Evolutionary conservation across 768 basidiomycete species (phyloP).

Genomic region (Tylopilus balloui): DNA sequence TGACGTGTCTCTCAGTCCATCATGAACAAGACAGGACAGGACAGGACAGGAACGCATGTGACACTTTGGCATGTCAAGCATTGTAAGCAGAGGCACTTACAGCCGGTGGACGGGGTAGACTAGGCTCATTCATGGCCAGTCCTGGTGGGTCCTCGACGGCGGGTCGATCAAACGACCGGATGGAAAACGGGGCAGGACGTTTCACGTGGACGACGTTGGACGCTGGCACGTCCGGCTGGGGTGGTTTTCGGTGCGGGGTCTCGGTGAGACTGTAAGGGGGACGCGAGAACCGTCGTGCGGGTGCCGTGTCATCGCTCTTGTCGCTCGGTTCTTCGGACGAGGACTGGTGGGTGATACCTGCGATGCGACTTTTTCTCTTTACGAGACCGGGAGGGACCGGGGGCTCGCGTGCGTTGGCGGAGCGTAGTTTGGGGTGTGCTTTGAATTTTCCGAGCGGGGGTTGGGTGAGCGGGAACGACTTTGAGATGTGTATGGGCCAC

Average conservation of each 20-base stretch:
- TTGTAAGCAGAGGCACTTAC: conserved; percentile 26
- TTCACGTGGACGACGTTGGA: background rate
- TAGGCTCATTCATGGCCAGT: background rate
- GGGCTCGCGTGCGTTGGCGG: conserved; percentile 26
- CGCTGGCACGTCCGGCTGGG: background rate
- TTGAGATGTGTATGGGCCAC: conserved; percentile 28
- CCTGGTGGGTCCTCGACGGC: background rate
- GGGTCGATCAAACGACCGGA: conserved; percentile 5
- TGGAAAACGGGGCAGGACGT: conserved; percentile 10
- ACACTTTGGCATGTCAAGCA: conserved; percentile 6
- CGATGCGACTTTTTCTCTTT: conserved; percentile 25
- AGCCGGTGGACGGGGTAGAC: conserved; percentile 14
- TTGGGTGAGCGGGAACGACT: conserved; percentile 29
- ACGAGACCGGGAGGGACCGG: conserved; percentile 31
- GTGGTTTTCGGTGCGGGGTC: background rate
- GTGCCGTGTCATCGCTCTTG: conserved; percentile 20
- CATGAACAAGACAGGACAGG: conserved; percentile 10
- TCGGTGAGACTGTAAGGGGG: conserved; percentile 1
- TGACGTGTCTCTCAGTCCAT: conserved; percentile 5
- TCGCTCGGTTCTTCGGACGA: conserved; percentile 30
- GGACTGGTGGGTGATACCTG: conserved; percentile 22
- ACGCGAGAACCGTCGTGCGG: conserved; percentile 9
- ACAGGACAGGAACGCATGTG: conserved; percentile 10
- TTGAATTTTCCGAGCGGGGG: conserved; percentile 28
- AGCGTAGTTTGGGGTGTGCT: conserved; percentile 30